Base-by-base conservation (phyloP, 2,329 filamentous ascomycete genomes). In the Xylaria sp. region DNA sequence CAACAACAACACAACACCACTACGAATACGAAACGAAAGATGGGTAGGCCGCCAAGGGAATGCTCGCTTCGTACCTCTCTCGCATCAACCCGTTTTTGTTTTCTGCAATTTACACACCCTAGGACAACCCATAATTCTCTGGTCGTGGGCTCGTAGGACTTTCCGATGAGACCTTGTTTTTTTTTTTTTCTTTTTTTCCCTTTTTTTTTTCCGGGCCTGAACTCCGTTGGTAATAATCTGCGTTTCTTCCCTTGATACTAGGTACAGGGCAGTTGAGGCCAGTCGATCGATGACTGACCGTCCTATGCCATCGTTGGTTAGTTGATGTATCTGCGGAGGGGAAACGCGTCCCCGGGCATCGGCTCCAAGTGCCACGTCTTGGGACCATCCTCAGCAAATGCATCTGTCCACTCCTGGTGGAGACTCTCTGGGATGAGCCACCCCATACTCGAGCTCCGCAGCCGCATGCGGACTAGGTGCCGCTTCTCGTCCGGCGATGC, bases 381-480 rank as follows among this genome's bases (percentile, higher is more conserved):
- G 68, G 74, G 73, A 2, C 74, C 76, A 37, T 76, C 71, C 54
- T 76, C 70, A 25, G 79, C 78, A 70, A 87, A 87, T 17, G 83
- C 83, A 54, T 77, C 72, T 15, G 74, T 68, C 85, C 85, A 87
- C 60, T 85, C 83, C 15, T 73, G 71, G 62, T 73, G 65, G 41
- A 87, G 78, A 58, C 79, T 79, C 2, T 70, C 62, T 1, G 85
- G 85, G 40, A 87, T 80, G 4, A 74, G 64, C 83, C 84, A 87
- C 35, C 81, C 82, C 31, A 80, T 72, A 38, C 77, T 73, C 15
- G 80, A 77, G 70, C 83, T 84, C 27, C 84, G 83, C 48, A 87
- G 81, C 54, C 84, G 77, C 83, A 87, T 86, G 71, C 85, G 84
- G 23, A 87, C 83, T 25, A 88, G 74, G 64, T 88, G 85, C 31